These are phyloP conservation scores for Boletus speciosus DNA, from an alignment of 768 basidiomycete species.

Conservation along the genomic window DNA sequence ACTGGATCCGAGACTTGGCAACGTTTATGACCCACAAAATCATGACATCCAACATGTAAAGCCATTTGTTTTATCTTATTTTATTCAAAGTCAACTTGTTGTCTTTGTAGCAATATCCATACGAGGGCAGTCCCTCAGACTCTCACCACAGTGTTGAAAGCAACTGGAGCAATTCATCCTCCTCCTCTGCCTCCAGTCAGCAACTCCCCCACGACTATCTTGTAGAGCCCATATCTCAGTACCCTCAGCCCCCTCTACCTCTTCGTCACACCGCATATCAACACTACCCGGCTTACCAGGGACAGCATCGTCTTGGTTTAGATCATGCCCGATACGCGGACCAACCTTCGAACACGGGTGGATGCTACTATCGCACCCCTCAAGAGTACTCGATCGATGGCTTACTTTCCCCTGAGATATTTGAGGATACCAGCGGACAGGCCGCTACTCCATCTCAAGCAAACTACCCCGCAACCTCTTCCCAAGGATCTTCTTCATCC, in stretches of 20 bases:
- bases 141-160: constrained; percentile 25
- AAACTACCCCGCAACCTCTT: constrained; percentile 4
- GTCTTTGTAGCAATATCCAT: constrained; percentile 16
- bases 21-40: constrained; percentile 9
- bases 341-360: constrained; percentile 8
- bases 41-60: constrained; percentile 18
- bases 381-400: constrained; percentile 11
- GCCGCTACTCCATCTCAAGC: constrained; percentile 2
- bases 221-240: constrained; percentile 4
- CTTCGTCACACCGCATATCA: constrained; percentile 1
- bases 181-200: constrained; percentile 21
- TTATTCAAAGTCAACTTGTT: neutral
- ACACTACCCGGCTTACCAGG: constrained; percentile 25
- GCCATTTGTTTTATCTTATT: neutral
- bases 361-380: constrained; percentile 15
- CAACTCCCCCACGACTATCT: constrained; percentile 9
- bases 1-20: constrained; percentile 7
- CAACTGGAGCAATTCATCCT: constrained; percentile 26
- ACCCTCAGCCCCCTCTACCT: constrained; percentile 4
- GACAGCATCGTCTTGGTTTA: constrained; percentile 19
- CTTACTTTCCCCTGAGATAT: constrained; percentile 15
- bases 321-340: constrained; percentile 19
- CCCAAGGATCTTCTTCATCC: constrained; percentile 14
- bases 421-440: constrained; percentile 5
- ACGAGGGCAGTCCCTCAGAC: constrained; percentile 24